Evolutionary conservation across 495 filamentous ascomycete species (phyloP).

Genomic region (Penicillium roqueforti): DNA sequence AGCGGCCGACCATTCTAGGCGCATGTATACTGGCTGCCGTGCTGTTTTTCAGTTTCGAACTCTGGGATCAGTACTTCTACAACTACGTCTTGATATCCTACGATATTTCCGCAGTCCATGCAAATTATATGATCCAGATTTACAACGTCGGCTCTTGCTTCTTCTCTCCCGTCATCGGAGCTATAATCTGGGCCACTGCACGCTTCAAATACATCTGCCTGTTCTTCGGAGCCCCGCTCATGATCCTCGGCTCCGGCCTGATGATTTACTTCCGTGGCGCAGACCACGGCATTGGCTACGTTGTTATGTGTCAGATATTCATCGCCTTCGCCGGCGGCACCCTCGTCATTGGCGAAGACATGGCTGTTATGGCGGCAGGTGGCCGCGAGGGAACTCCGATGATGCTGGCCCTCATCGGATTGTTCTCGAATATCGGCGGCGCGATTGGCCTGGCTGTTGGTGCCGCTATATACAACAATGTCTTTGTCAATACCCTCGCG

Average conservation of each 20-base stretch:
- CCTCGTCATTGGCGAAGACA: conserved; percentile 63
- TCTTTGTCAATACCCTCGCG: conserved; percentile 53
- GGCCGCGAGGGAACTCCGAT: conserved; percentile 61
- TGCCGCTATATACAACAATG: conserved; percentile 65
- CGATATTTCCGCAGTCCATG: conserved; percentile 49
- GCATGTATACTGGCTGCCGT: conserved; percentile 52
- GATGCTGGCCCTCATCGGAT: conserved; percentile 61
- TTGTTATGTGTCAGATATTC: conserved; percentile 77
- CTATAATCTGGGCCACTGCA: conserved; percentile 51
- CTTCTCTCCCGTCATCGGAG: conserved; percentile 56
- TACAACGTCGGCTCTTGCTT: conserved; percentile 69
- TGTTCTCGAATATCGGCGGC: conserved; percentile 66
- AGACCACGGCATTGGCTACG: conserved; percentile 55
- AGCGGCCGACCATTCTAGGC: conserved; percentile 60
- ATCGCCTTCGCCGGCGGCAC: conserved; percentile 67
- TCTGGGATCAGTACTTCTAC: conserved; percentile 65
- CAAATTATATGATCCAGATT: conserved; percentile 63
- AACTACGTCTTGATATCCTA: conserved; percentile 73
- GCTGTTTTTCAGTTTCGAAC: conserved; percentile 60
- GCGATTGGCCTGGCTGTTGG: conserved; percentile 63
- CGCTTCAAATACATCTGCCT: conserved; percentile 56
- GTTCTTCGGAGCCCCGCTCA: conserved; percentile 61
- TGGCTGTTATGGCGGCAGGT: conserved; percentile 69
- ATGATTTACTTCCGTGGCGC: conserved; percentile 67
- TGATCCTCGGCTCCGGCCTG: conserved; percentile 59